Evolutionary conservation across 2,329 filamentous ascomycete genomes (phyloP).

Genomic region (Fusarium dlaminii): DNA sequence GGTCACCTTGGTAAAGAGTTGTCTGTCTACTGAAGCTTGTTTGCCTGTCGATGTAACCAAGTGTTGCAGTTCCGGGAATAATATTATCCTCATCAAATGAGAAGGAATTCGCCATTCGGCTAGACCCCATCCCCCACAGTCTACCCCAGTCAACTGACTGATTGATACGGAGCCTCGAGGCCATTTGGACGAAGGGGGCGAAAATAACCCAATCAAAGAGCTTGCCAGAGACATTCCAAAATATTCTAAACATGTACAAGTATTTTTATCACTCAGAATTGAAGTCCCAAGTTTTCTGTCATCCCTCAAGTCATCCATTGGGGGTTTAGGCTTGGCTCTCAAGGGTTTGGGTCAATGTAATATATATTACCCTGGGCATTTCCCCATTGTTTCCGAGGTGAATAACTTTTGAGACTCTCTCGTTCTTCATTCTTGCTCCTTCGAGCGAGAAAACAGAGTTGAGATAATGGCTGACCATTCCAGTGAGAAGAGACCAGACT

Average conservation of each 20-base stretch:
- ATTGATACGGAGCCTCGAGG: slow-evolving; percentile 3
- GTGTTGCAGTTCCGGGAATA: not conserved
- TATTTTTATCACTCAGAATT: not conserved
- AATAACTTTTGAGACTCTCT: not conserved
- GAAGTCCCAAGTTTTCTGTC: not conserved
- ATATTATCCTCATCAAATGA: not conserved
- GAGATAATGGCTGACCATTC: slow-evolving; percentile 12
- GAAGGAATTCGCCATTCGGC: slow-evolving; percentile 18
- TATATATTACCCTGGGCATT: slow-evolving; percentile 28
- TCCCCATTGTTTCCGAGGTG: slow-evolving; percentile 8
- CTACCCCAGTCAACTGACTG: slow-evolving; percentile 17
- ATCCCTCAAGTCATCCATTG: slow-evolving; percentile 7
- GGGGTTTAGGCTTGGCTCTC: slow-evolving; percentile 26
- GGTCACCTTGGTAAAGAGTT: not conserved
- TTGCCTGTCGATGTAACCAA: not conserved
- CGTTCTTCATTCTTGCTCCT: not conserved
- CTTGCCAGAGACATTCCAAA: too few species aligned
- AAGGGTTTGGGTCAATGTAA: not conserved
- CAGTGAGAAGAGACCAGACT: slow-evolving; percentile 23
- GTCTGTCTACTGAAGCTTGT: not conserved
- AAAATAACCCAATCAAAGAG: not conserved
- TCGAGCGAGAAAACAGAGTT: not conserved
- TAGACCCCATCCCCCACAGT: slow-evolving; percentile 29
- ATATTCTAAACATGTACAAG: not conserved
- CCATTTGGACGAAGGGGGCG: not conserved